A percentile compares a stretch with the other conserved stretches of the same genome.
Evolutionary conservation across 2,329 filamentous ascomycete genomes (phyloP).

Genomic region (Magnaporthiopsis poae): DNA sequence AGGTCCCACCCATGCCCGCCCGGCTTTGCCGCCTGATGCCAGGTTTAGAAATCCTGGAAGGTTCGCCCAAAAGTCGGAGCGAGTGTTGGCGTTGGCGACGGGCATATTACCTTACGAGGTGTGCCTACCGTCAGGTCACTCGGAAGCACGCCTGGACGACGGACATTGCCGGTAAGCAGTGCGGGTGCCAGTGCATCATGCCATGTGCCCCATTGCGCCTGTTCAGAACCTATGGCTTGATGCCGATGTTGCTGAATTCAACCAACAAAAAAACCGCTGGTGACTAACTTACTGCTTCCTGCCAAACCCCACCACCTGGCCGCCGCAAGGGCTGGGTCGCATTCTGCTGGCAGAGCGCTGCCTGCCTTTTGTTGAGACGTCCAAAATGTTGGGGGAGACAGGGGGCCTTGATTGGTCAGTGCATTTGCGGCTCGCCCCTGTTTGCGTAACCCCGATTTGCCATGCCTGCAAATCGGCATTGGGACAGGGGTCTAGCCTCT

Average conservation of each 20-base stretch:
- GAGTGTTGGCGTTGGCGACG: too few relatives aligned
- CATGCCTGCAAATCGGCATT: slow-evolving; percentile 1
- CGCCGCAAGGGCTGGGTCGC: too few relatives aligned
- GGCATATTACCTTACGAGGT: not conserved
- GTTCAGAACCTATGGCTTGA: not conserved
- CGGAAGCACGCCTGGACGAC: not conserved
- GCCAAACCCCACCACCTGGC: not conserved
- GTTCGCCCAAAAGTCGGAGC: not conserved
- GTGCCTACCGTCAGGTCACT: not conserved
- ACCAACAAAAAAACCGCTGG: not conserved
- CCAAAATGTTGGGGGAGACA: slow-evolving; percentile 10
- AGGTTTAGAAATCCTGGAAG: not conserved
- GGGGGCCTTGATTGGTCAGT: slow-evolving; percentile 5
- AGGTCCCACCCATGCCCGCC: not conserved
- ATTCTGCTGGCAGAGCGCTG: not conserved
- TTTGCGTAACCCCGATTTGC: not conserved
- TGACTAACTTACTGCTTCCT: not conserved
- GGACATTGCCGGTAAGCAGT: not conserved
- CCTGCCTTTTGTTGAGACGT: slow-evolving; percentile 10
- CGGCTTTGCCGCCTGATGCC: not conserved
- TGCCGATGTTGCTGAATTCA: not conserved
- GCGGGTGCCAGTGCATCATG: not conserved
- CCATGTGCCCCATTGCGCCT: not conserved
- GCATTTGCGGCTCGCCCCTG: not conserved
- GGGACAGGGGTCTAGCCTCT: not conserved